Conservation (phyloP, 148 eudicot genomes). For the Fallopia convolvulus region DNA sequence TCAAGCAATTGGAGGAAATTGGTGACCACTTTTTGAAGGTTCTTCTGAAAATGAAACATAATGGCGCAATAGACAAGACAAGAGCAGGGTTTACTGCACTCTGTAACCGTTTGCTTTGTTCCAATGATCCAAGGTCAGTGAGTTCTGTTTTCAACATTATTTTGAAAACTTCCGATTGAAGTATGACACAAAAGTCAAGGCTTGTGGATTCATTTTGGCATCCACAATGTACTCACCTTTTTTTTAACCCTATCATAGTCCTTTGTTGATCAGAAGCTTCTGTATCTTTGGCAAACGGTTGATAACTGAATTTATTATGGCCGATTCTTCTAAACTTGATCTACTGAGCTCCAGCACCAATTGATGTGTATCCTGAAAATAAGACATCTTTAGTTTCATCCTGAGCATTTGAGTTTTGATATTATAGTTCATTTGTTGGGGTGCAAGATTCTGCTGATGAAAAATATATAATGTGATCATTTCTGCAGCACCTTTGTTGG, state of each 20-base stretch:
- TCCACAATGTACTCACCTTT: background rate
- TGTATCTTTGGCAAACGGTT: background rate
- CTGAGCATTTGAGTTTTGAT: background rate
- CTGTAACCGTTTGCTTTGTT: conserved; percentile 96
- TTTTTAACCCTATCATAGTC: background rate
- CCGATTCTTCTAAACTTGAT: background rate
- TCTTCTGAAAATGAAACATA: conserved; percentile 94
- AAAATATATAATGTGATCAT: background rate
- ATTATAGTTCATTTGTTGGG: background rate
- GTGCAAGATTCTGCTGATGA: background rate
- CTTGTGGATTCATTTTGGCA: background rate
- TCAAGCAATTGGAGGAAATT: conserved; percentile 78
- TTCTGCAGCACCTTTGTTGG: background rate
- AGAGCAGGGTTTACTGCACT: conserved; percentile 99
- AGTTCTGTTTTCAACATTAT: background rate
- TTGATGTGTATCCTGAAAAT: background rate
- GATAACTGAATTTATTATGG: background rate
- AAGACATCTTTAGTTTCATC: background rate
- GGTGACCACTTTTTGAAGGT: conserved; percentile 94
- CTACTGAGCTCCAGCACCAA: background rate
- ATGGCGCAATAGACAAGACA: conserved; percentile 96
- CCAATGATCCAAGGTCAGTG: conserved; percentile 81
- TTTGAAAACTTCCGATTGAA: background rate
- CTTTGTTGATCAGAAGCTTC: background rate
- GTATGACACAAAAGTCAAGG: background rate